Conservation (phyloP, 257 asterid species). For the Solanum chmielewskii region DNA sequence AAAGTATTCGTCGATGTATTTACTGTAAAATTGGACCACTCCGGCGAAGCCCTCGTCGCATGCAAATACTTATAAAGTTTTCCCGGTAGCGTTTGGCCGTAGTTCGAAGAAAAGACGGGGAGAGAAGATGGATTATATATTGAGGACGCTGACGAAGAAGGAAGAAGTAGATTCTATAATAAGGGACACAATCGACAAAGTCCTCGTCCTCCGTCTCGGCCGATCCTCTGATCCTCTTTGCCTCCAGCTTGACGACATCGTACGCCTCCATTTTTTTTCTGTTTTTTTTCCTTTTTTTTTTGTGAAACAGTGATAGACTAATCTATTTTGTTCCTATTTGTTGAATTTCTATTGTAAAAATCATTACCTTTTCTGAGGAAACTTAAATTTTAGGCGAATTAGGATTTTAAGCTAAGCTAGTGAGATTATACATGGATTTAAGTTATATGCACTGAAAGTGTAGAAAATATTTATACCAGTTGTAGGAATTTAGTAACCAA, state of each 20-base stretch:
- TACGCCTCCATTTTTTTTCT: constrained; percentile 2
- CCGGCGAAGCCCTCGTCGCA: not conserved
- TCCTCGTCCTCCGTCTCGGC: constrained; percentile 94
- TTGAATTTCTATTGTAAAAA: not conserved
- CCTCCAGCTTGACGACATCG: constrained; percentile 87
- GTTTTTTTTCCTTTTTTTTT: not conserved
- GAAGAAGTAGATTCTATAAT: constrained; percentile 57
- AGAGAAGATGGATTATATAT: constrained; percentile 50
- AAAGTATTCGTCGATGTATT: not conserved
- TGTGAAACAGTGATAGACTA: not conserved
- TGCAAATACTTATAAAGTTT: not conserved
- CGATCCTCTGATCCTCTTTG: constrained; percentile 56
- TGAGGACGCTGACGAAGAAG: constrained; percentile 55
- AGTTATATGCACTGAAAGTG: not conserved
- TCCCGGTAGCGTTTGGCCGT: not conserved
- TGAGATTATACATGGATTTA: not conserved
- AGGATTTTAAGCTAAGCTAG: not conserved
- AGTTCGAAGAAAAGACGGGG: not conserved
- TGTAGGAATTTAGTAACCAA: not conserved
- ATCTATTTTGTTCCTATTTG: not conserved
- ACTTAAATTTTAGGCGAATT: not conserved
- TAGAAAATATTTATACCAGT: not conserved
- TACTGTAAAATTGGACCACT: not conserved
- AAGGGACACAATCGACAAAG: constrained; percentile 81
- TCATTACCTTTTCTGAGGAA: not conserved